A percentile compares a stretch with the other conserved stretches of the same genome.
phyloP scores from a whole-genome alignment of 495 filamentous ascomycete species.

The Trichocladium uniseriatum region DNA sequence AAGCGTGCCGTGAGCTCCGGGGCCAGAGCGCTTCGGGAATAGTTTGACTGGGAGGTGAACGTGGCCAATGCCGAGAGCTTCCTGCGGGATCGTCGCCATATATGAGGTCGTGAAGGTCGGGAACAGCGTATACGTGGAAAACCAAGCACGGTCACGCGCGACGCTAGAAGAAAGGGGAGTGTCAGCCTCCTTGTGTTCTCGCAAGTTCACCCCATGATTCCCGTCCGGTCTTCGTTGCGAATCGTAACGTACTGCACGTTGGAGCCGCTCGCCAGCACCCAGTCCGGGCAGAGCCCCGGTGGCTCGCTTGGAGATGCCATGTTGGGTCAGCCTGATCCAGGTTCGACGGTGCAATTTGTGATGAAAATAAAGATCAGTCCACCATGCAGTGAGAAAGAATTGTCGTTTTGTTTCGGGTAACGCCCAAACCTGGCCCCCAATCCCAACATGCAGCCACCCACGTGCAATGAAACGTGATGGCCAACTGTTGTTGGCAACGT shows the following conservation, averaged over 20 bases:
- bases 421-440: too few relatives aligned
- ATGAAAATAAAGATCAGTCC: too few relatives aligned
- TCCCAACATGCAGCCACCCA: too few relatives aligned
- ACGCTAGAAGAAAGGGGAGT: not conserved
- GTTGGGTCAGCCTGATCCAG: not conserved
- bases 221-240: not conserved
- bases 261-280: constrained; percentile 2
- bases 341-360: too few relatives aligned
- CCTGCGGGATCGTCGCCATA: not conserved
- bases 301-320: constrained; percentile 2
- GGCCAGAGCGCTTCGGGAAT: not conserved
- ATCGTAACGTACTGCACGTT: constrained; percentile 5
- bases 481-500: too few relatives aligned
- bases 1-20: constrained; percentile 4
- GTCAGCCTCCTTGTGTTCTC: not conserved
- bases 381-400: too few relatives aligned
- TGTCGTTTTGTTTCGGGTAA: too few relatives aligned
- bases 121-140: constrained; percentile 3
- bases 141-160: constrained; percentile 2
- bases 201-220: not conserved
- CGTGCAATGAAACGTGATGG: too few relatives aligned
- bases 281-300: constrained; percentile 2
- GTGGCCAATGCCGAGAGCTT: constrained; percentile 5
- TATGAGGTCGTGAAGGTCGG: not conserved
- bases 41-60: constrained; percentile 5